Evolutionary conservation across 768 basidiomycete genomes (phyloP), one percentile per base, ranked within the genome.

Genomic region (Rhizopogon roseolus): DNA sequence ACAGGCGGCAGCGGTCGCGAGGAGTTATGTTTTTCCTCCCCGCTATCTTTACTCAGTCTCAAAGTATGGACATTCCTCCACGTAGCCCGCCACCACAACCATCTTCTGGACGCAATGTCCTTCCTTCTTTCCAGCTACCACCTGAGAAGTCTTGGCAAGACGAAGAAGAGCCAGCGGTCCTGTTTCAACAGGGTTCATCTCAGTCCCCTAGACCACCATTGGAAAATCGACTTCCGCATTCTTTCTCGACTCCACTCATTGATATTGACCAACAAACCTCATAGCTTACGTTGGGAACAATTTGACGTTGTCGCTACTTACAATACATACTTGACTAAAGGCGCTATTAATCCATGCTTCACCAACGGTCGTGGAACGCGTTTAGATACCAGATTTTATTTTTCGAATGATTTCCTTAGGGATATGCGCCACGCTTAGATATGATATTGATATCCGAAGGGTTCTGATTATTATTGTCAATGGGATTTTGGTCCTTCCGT

Each of bases 21-120:
- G 84, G 86, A 34, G 81, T 89, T 39, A 69, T 91, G 46, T 91
- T 88, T 71, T 90, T 91, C 76, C 77, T 93, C 48, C 90, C 90
- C 19, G 87, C 89, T 34, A 84, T 90, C 60, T 87, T 91, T 65
- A 77, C 86, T 4, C 74, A 81, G 9, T 66, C 71, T 13, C 68
- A 66, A 41, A 61, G 57, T 45, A 53, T 65, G 28, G 71, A 73
- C 53, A 51, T 67, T 27, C 45, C 59, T 51, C 61, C 61, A 50
- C 67, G 67, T 17, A 70, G 66, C 19, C 69, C 71, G 1, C 67
- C 67, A 6, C 67, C 69, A 1, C 69, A 59, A 41, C 58, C 66
- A 43, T 53, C 27, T 22, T 29, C 39, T 9, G 55, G 55, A 29
- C 52, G 50, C 28, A 39, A 42, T 39, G 17, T 44, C 3, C 59